Conservation (phyloP, 164 flowering plant genomes). For the Aristolochia californica region DNA sequence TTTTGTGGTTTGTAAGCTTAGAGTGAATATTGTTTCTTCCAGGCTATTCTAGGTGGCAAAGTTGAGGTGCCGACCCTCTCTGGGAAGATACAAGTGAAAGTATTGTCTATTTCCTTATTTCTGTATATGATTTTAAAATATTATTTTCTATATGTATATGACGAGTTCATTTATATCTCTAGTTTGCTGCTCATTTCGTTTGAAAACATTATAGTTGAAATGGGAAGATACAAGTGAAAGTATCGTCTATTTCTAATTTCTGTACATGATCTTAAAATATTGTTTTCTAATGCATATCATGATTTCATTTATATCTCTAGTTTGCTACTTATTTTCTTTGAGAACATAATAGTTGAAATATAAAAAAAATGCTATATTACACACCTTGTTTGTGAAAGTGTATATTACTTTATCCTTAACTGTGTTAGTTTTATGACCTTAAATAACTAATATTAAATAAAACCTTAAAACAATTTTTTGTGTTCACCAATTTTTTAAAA, state of each 20-base stretch:
- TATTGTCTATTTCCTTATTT: constrained; percentile 17
- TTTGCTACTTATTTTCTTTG: no score
- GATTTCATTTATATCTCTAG: no score
- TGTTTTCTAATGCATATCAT: neutral
- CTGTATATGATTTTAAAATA: neutral
- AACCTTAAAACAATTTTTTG: no score
- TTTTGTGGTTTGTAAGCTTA: neutral
- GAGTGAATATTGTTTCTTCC: constrained; percentile 2
- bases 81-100: constrained; percentile 57
- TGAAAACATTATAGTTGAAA: no score
- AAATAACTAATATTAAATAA: no score
- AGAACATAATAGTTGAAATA: no score
- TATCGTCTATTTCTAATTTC: neutral
- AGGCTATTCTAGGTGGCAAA: constrained; percentile 91
- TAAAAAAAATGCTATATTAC: no score
- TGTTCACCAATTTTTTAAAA: no score
- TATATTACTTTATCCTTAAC: no score
- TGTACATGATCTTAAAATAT: neutral
- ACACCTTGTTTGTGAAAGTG: no score
- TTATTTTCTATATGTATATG: neutral
- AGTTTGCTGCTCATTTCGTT: neutral
- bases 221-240: neutral
- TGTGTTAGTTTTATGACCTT: no score
- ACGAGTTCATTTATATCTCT: neutral
- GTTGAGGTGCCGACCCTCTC: constrained; percentile 79